Percentiles rank a stretch among this genome's conserved stretches.
These are phyloP conservation scores for Beauveria varroae DNA, from an alignment of 2,329 filamentous ascomycete species.

Conservation along the genomic window DNA sequence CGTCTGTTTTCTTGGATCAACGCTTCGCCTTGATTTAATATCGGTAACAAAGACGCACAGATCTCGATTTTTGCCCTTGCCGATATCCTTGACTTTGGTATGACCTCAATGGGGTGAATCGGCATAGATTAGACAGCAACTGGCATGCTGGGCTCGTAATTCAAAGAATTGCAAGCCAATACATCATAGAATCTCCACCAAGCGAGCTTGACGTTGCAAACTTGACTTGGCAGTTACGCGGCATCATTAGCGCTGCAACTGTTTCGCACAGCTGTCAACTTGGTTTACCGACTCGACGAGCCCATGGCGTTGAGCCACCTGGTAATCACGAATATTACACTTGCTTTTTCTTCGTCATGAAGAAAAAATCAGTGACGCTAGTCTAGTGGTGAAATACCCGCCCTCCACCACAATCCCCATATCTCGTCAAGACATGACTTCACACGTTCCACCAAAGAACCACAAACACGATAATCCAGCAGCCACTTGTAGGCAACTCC, in stretches of 20 bases:
- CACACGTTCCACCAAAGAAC: not conserved
- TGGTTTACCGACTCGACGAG: not conserved
- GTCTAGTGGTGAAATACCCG: too few relatives aligned
- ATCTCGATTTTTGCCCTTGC: not conserved
- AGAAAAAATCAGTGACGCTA: not conserved
- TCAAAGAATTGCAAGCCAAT: not conserved
- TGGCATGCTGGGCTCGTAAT: not conserved
- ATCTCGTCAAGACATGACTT: not conserved
- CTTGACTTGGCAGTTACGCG: too few relatives aligned
- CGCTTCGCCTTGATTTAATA: not conserved
- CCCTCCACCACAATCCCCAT: not conserved
- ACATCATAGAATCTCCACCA: conserved; percentile 1
- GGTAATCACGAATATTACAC: too few relatives aligned
- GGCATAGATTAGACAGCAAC: too few relatives aligned
- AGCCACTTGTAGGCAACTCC: not conserved
- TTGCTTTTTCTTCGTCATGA: too few relatives aligned
- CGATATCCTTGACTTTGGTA: not conserved
- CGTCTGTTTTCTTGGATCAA: not conserved
- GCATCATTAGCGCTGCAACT: not conserved
- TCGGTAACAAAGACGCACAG: not conserved
- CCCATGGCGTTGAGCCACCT: not conserved
- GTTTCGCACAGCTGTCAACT: not conserved
- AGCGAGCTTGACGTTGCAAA: not conserved
- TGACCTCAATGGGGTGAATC: not conserved
- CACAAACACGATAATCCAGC: not conserved